Conservation (phyloP, 257 asterid genomes). For the Solanum okadae region DNA sequence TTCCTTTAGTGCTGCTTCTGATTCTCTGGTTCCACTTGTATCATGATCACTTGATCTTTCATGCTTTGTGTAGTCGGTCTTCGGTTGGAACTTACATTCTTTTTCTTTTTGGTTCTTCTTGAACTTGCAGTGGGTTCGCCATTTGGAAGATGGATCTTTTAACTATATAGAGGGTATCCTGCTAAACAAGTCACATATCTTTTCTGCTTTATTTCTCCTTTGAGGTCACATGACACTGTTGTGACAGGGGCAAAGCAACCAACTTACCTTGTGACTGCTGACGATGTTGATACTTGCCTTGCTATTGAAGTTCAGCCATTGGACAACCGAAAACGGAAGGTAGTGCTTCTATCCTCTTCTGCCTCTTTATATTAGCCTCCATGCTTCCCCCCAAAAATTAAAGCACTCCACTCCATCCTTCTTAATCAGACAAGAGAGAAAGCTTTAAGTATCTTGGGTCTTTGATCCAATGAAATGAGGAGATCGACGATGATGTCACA, state of each 20-base stretch:
- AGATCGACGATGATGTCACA: not conserved
- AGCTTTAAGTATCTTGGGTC: not conserved
- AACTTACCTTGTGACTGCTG: slow-evolving; percentile 88
- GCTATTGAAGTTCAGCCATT: slow-evolving; percentile 98
- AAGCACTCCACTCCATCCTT: not conserved
- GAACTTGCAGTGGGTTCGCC: slow-evolving; percentile 92
- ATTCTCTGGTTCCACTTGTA: not conserved
- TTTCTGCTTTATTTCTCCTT: slow-evolving; percentile 3
- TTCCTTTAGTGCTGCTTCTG: not conserved
- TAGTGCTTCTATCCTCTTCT: slow-evolving; percentile 8
- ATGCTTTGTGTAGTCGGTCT: slow-evolving; percentile 1
- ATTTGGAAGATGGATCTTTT: slow-evolving; percentile 90
- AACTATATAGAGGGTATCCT: slow-evolving; percentile 75
- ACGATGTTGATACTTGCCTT: slow-evolving; percentile 78
- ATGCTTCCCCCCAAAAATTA: not conserved
- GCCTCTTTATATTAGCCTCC: not conserved
- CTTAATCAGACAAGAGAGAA: not conserved
- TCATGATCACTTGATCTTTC: slow-evolving; percentile 8
- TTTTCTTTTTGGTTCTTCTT: slow-evolving; percentile 8
- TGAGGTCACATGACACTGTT: slow-evolving; percentile 11
- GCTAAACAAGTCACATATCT: not conserved
- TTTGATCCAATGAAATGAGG: not conserved
- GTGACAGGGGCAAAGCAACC: slow-evolving; percentile 92
- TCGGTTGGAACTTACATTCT: slow-evolving; percentile 2
- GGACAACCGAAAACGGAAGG: slow-evolving; percentile 97